Evolutionary conservation across 1,284 basidiomycete genomes (phyloP), one percentile per base, ranked within the genome.

Genomic region (Naganishia cerealis): DNA sequence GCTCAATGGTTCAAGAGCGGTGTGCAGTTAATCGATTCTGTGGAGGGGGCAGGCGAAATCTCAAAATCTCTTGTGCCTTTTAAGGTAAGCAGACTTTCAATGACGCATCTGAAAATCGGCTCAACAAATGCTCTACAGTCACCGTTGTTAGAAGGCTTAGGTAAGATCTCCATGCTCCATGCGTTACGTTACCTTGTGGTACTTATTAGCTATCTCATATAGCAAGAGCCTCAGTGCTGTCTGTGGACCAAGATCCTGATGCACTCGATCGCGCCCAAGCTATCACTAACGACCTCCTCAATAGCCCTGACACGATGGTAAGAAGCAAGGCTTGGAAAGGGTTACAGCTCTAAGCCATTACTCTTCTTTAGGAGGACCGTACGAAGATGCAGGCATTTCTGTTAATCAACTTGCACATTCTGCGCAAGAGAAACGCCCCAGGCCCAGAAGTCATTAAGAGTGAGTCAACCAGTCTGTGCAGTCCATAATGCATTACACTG

Each of bases 181-280:
- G 3, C 16, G 6, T 24, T 9, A 8, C 21, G 7, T 1, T 24
- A 33, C 10, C 16, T n/a, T 33, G 4, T 24, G 21, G 18, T n/a
- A 10, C 24, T 24, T 7, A 38, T 53, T 16, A 7, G 24, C 24
- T 9, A 50, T 18, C n/a, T 24, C 18, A 6, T n/a, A 24, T 16
- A 63, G 61, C 61, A 15, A 63, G 61, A 15, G 61, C 61, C 3
- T 63, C 61, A 7, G n/a, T 63, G 12, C 39, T 63, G 0, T 63
- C 61, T 12, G 38, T 52, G 24, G 61, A 63, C 21, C 40, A 42
- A 39, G 61, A 63, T 38, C 24, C 52, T 4, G 50, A 63, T 9
- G 61, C 61, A 4, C 39, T 63, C 38, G 50, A 63, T 29, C 61
- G 61, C 29, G 61, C 61, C 1, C 61, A 63, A 13, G 42, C 50